These are phyloP conservation scores for Euphorbia tirucalli DNA, from an alignment of 345 rosid species.

Conservation along the genomic window DNA sequence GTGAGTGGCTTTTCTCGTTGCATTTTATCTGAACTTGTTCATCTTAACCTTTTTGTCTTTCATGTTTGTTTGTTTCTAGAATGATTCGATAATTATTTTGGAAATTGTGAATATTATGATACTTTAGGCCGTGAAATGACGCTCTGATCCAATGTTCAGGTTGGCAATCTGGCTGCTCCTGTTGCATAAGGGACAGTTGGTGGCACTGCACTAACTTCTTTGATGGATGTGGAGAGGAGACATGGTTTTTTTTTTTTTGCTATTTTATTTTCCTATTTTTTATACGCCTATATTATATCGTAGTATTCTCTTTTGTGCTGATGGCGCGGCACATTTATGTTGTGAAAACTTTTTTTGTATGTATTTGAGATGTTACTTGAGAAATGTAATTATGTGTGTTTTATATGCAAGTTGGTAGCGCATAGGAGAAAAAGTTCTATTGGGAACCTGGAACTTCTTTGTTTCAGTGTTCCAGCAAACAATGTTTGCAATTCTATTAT, in stretches of 20 bases:
- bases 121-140: neutral
- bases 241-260: constrained; percentile 60
- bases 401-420: neutral
- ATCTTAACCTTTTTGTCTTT: too few relatives aligned
- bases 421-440: neutral
- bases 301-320: neutral
- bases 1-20: constrained; percentile 31
- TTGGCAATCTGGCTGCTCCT: constrained; percentile 85
- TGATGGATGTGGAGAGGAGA: constrained; percentile 99
- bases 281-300: neutral
- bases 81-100: neutral
- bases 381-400: neutral
- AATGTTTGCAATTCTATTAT: neutral
- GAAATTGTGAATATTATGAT: neutral
- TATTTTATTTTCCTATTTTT: neutral
- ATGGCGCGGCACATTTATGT: neutral
- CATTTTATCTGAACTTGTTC: neutral
- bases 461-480: neutral
- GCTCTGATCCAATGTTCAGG: constrained; percentile 42
- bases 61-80: neutral
- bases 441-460: neutral
- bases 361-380: neutral
- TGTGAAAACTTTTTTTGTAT: neutral
- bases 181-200: constrained; percentile 86
- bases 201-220: constrained; percentile 85